Evolutionary conservation across 2,329 filamentous ascomycete species (phyloP).

Genomic region (Ophiostoma angusticollis): DNA sequence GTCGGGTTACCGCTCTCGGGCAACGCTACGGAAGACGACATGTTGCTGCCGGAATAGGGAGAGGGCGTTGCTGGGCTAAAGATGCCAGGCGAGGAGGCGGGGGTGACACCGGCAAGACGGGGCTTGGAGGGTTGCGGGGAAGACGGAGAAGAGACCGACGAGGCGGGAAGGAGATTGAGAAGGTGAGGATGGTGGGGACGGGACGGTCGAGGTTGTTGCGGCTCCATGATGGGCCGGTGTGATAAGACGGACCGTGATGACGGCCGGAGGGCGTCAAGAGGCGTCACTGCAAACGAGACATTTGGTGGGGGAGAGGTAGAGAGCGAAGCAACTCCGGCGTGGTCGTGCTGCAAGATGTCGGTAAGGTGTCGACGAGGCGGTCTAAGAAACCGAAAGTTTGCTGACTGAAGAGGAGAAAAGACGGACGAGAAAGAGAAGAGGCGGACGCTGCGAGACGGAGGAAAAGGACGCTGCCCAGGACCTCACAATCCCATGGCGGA

Average conservation of each 20-base stretch:
- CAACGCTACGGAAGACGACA: slow-evolving; percentile 28
- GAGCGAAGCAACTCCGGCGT: background rate
- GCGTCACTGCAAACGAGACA: slow-evolving; percentile 6
- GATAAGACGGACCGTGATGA: background rate
- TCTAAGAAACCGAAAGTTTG: too few relatives aligned
- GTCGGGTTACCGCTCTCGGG: slow-evolving; percentile 44
- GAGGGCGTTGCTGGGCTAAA: slow-evolving; percentile 37
- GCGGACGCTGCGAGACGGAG: background rate
- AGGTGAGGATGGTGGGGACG: slow-evolving; percentile 22
- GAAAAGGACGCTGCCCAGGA: background rate
- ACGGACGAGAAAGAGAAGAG: background rate
- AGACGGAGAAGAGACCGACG: slow-evolving; percentile 14
- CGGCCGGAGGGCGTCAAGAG: slow-evolving; percentile 7
- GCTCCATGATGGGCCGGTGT: slow-evolving; percentile 14
- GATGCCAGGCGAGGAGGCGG: slow-evolving; percentile 47
- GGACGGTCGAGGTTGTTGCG: slow-evolving; percentile 17
- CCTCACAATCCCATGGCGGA: background rate
- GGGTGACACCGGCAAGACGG: slow-evolving; percentile 32
- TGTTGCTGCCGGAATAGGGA: slow-evolving; percentile 25
- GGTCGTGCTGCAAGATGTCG: background rate
- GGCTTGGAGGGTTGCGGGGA: slow-evolving; percentile 29
- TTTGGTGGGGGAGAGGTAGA: background rate
- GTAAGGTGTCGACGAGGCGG: too few relatives aligned
- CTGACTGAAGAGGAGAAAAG: background rate
- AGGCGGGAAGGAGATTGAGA: slow-evolving; percentile 22